Base-by-base conservation (phyloP, 2,329 filamentous ascomycete species). In the Ophiostoma pallidulum region DNA sequence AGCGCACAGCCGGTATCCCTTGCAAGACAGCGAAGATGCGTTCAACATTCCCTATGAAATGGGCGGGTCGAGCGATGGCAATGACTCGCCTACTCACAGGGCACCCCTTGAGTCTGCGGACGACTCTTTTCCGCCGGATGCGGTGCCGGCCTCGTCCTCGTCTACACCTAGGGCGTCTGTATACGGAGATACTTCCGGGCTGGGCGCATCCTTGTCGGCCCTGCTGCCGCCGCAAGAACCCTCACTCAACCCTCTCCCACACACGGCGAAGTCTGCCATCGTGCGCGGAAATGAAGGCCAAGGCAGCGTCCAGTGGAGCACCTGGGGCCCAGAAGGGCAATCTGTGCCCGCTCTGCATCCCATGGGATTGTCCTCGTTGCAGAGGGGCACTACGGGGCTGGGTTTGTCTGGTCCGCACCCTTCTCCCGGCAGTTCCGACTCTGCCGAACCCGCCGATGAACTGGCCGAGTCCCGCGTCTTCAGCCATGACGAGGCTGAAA, bases 401-500 rank as follows among this genome's bases (percentile, higher is more conserved):
- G 49, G 39, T n/a, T 24, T 51, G 19, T 12, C 20, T 16, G 14
- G 19, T 4, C 32, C 33, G 0, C 28, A 31, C 16, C 33, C 39
- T 10, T 18, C 18, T 8, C 31, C 52, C 29, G 45, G 45, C 14
- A 38, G 45, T 8, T 54, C 58, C 10, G 56, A 54, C 19, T 60
- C 62, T 59, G 12, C 51, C 54, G 28, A 55, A 36, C 31, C 56
- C 64, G 28, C 57, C 47, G 71, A 78, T 29, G 77, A 82, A 51
- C 66, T 85, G 18, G 64, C 74, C 3, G 68, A 77, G 52, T 91
- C 86, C 5, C 81, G 77, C 35, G 59, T 89, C 1, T 91, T 85
- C 58, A 87, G 78, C 31, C 84, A 88, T 50, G 84, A 88, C 52
- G 85, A 91, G 53, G 86, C 85, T 0, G 81, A 87, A 59, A 92